phyloP scores from a whole-genome alignment of 2,329 filamentous ascomycete genomes.

The Claviceps purpurea region DNA sequence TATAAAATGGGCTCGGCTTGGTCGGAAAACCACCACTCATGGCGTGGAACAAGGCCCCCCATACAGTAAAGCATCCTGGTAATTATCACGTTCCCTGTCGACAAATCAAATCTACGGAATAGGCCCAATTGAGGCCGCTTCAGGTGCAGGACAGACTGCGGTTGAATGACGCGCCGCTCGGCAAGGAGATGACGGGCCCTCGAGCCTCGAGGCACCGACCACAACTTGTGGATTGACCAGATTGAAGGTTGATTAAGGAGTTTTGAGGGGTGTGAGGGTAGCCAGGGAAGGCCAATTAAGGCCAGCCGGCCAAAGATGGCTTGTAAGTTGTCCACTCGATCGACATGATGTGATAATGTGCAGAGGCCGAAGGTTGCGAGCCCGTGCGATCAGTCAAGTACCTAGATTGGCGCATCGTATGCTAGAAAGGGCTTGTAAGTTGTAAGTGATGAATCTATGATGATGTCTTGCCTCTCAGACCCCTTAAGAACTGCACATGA shows the following conservation, averaged over 20 bases:
- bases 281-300: not conserved
- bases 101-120: not conserved
- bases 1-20: not conserved
- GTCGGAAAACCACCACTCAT: not conserved
- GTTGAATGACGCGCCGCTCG: not conserved
- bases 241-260: not conserved
- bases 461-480: constrained; percentile 4
- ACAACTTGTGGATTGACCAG: not conserved
- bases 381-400: not conserved
- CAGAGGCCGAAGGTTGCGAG: not conserved
- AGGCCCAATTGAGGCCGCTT: not conserved
- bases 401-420: not conserved
- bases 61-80: not conserved
- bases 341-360: not conserved
- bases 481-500: not conserved
- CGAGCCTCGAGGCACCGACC: not conserved
- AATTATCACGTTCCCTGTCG: not conserved
- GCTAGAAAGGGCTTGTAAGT: not conserved
- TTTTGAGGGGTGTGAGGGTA: not conserved
- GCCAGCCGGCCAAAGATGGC: not conserved
- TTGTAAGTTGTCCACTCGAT: not conserved
- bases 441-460: too few relatives aligned
- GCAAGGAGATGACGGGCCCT: not conserved
- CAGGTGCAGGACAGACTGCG: not conserved
- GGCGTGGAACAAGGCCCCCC: not conserved